Base-by-base conservation (phyloP, 1,139 yeast genomes). In the Lodderomyces pseudojiufengensis region DNA sequence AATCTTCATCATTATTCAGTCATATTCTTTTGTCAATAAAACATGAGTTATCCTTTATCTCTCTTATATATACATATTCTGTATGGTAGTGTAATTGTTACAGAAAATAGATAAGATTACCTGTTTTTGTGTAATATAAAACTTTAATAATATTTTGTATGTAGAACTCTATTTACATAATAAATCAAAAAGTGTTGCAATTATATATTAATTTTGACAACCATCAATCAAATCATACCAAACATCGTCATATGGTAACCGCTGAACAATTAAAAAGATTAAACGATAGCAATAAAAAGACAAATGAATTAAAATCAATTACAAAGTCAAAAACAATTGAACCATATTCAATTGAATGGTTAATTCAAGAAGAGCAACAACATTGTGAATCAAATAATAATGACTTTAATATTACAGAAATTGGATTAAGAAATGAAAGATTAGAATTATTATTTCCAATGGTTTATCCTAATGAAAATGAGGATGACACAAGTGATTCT, bases 181-280 rank as follows among this genome's bases (percentile, higher is more conserved):
- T 8, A 22, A 22, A 22, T 22, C 8, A 8, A 8, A 14, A 12
- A 15, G 33, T 30, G 33, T 30, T 30, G 33, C 33, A 30, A 30
- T 18, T 18, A 18, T 5, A 18, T 7, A 18, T 18, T 7, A 18
- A 18, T 5, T 18, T 18, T 18, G 5, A 18, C 5, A 24, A 4
- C 5, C 9, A 24, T 11, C 26, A 10, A n/a, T 9, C 5, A 5
- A n/a, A 5, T 24, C 26, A 3, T 16, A 26, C 22, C n/a, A n/a
- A n/a, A n/a, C n/a, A n/a, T n/a, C n/a, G n/a, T n/a, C n/a, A 25
- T 14, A 42, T 43, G 46, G 45, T 44, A 8, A 43, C 44, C 9
- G 29, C 42, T 3, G 39, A 42, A 7, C 41, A 42, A 20, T 23
- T 41, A 4, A 36, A 41, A 14, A 29, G 31, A 11, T 27, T 40